These are phyloP conservation scores for Scheffersomyces illinoinensis DNA, from an alignment of 1,139 yeast species.

Conservation along the genomic window DNA sequence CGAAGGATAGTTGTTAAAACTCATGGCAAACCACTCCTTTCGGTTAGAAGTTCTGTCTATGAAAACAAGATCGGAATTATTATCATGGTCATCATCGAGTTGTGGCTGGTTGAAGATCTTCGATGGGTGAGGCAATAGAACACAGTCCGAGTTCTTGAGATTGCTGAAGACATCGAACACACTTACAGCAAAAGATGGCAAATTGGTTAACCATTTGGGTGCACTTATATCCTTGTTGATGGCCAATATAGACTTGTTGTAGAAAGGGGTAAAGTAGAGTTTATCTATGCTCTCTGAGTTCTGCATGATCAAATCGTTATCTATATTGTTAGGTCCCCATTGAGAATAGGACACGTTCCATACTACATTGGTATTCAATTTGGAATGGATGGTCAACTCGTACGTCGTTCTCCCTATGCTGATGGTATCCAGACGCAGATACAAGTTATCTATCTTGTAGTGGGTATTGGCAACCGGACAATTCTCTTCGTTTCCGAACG, in stretches of 20 bases:
- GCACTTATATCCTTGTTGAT: conserved; percentile 64
- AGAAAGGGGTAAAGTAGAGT: conserved; percentile 79
- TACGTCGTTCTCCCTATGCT: conserved; percentile 54
- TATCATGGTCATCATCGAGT: conserved; percentile 21
- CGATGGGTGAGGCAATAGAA: conserved; percentile 68
- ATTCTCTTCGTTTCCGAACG: conserved; percentile 55
- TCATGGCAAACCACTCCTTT: conserved; percentile 83
- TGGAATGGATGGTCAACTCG: conserved; percentile 53
- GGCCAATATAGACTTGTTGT: conserved; percentile 69
- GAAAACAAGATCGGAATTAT: conserved; percentile 50
- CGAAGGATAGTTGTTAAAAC: conserved; percentile 75
- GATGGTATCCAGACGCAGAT: conserved; percentile 27
- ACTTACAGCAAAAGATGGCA: conserved; percentile 68
- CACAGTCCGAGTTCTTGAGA: conserved; percentile 28
- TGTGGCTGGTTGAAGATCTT: conserved; percentile 39
- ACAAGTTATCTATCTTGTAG: conserved; percentile 11
- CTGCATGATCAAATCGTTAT: conserved; percentile 62
- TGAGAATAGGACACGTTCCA: conserved; percentile 89
- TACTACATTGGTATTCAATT: conserved; percentile 53
- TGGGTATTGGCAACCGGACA: conserved; percentile 32
- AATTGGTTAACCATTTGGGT: conserved; percentile 75
- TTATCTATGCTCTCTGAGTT: conserved; percentile 61
- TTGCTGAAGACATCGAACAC: conserved; percentile 69
- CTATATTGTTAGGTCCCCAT: conserved; percentile 93
- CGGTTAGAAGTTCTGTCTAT: conserved; percentile 64